Base-by-base conservation (phyloP, 2,329 filamentous ascomycete genomes). In the Ceratocystis diversiconidia region DNA sequence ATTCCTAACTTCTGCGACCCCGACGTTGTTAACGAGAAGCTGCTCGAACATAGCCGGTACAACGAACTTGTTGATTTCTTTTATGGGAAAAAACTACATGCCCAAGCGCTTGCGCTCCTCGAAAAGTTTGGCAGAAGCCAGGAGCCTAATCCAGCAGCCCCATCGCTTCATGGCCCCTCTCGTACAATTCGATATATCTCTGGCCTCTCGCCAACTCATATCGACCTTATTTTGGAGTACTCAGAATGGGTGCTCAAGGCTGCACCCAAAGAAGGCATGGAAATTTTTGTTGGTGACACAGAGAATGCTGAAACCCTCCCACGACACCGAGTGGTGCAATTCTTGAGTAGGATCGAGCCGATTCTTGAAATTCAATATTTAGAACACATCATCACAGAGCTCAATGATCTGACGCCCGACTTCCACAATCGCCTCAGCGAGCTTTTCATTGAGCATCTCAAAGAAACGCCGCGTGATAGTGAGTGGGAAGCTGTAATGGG, bases 1-100 rank as follows among this genome's bases (percentile, higher is more conserved):
- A 90, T 97, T 63, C 87, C 92, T 72, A 99, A 99, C 74, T 97
- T 96, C 73, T 97, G 94, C 74, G 92, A 99, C 71, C 92, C 94
- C 0, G 87, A 90, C 36, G 94, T 97, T 2, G 92, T 99, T 25
- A 94, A 96, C 73, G 89, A 96, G 74, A 91, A 91, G 71, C 79
- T 99, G 3, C 85, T 96, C 67, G 90, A 96, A 73, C 90, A 87
- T 50, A 89, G 89, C 66, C 85, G 92, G 41, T 96, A 95, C 75
- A 92, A 87, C 63, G 92, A 97, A 75, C 79, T 99, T 1, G 91
- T 99, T n/a, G 92, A 97, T 74, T 99, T 99, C 73, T 86, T 97
- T 70, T 90, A 95, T 71, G 94, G 94, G 69, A 99, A 99, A 77
- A 92, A 88, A 74, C 81, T 97, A 50, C 94, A 99, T 75, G 85